These are phyloP conservation scores for Scheffersomyces stipitis DNA, from an alignment of 805 yeast genomes.

Conservation along the genomic window DNA sequence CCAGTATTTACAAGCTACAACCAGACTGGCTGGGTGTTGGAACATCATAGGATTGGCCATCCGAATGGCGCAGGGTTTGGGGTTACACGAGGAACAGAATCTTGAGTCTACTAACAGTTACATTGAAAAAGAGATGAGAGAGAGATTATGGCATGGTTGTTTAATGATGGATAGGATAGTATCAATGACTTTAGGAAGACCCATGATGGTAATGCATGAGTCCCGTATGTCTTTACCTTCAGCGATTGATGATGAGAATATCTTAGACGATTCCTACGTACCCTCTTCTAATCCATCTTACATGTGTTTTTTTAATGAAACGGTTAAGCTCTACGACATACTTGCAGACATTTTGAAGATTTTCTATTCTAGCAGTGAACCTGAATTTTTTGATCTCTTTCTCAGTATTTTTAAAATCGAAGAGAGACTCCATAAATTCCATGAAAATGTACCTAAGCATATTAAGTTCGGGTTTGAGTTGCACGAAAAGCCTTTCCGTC, in stretches of 20 bases:
- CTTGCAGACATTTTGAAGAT: conserved; percentile 15
- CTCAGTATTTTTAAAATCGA: conserved; percentile 9
- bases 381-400: conserved; percentile 2
- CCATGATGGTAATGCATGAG: conserved; percentile 17
- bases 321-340: conserved; percentile 15
- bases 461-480: conserved; percentile 5
- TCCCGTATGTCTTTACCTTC: conserved; percentile 13
- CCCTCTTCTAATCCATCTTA: conserved; percentile 12
- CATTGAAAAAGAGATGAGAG: conserved; percentile 18
- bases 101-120: conserved; percentile 4
- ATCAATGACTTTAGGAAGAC: conserved; percentile 22
- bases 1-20: conserved; percentile 23
- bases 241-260: conserved; percentile 16
- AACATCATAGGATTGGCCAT: conserved; percentile 11
- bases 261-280: conserved; percentile 10
- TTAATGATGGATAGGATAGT: conserved; percentile 22
- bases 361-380: conserved; percentile 9
- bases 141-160: conserved; percentile 26
- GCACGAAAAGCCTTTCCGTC: conserved; percentile 6
- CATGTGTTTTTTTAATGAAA: conserved; percentile 15
- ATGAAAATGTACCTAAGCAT: conserved; percentile 6
- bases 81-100: conserved; percentile 9
- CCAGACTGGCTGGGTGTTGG: conserved; percentile 19
- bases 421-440: conserved; percentile 7
- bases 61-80: conserved; percentile 12